Percentiles rank a stretch among this genome's conserved stretches.
Evolutionary conservation across 129 eudicot genomes (phyloP).

Genomic region (Saussurea involucrata): DNA sequence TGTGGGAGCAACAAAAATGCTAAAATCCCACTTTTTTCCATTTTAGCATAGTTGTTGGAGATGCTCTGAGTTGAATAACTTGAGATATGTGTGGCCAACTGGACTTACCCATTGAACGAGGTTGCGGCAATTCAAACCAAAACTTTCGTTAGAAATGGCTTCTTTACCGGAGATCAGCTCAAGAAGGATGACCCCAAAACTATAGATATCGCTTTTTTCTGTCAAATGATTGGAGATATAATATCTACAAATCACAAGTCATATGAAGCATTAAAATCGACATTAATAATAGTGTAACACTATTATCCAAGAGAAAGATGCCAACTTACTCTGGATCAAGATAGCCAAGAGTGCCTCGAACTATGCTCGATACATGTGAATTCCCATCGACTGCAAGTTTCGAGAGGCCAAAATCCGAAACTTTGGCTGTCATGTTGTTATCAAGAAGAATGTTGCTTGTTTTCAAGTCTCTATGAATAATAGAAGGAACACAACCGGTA

Average conservation of each 20-base stretch:
- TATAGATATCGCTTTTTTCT: conserved; percentile 90
- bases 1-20: too few species aligned
- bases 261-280: conserved; percentile 5
- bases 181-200: conserved; percentile 94
- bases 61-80: too few species aligned
- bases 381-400: conserved; percentile 93
- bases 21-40: too few species aligned
- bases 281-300: background rate
- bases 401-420: conserved; percentile 98
- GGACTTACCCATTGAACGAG: conserved; percentile 96
- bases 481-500: conserved; percentile 93
- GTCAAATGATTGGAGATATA: conserved; percentile 95
- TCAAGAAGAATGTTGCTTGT: conserved; percentile 97
- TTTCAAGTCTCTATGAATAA: conserved; percentile 90
- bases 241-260: conserved; percentile 50
- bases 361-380: conserved; percentile 96
- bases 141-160: conserved; percentile 88
- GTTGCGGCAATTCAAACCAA: conserved; percentile 84
- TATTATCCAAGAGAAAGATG: background rate
- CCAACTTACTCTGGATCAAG: conserved; percentile 89
- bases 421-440: conserved; percentile 89
- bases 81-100: background rate
- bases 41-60: too few species aligned
- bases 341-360: conserved; percentile 98
- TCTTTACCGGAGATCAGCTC: conserved; percentile 98